Base-by-base conservation (phyloP, 2,329 filamentous ascomycete genomes). In the Claviceps sp. region DNA sequence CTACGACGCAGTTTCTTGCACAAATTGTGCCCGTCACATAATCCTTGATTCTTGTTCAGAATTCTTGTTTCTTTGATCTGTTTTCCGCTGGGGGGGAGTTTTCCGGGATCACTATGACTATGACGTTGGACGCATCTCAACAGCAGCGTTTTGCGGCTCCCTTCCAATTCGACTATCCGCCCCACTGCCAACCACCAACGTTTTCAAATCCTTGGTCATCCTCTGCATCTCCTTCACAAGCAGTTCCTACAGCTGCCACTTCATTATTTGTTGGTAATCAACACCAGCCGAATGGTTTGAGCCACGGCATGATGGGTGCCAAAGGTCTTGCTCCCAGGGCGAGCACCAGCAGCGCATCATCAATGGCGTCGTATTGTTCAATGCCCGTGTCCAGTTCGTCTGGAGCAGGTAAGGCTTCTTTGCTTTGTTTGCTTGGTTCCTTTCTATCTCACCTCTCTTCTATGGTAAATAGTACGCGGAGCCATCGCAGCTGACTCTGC, bases 201-300 rank as follows among this genome's bases (percentile, higher is more conserved):
- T 96, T 96, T 73, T 89, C 85, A 63, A 93, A 96, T 68, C 89
- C 89, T 43, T 96, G 90, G 90, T 78, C 87, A 52, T 77, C 76
- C 47, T 74, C 81, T 37, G 68, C 74, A 11, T 67, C 74, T 22
- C 62, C 71, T 37, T 58, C 68, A 52, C 65, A 66, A 56, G 55
- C 71, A 65, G 56, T 71, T 74, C 57, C 75, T 66, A 61, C 73
- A 64, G 55, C 76, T 70, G 65, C 77, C 71, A 74, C 81, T 71
- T 69, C 74, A 75, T 70, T 90, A 76, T 78, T 84, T 75, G 64
- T 75, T 65, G 74, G 66, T 72, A 82, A 66, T 71, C 84, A 68
- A 42, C 60, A 61, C 14, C 61, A 59, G 42, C 57, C 10, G 10
- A 34, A 58, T 14, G 57, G 55, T 54, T 61, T 87, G 65, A 75